Percentiles rank a stretch among this genome's conserved stretches.
phyloP scores from a whole-genome alignment of 257 asterid genomes.

The Solanum appendiculatum region DNA sequence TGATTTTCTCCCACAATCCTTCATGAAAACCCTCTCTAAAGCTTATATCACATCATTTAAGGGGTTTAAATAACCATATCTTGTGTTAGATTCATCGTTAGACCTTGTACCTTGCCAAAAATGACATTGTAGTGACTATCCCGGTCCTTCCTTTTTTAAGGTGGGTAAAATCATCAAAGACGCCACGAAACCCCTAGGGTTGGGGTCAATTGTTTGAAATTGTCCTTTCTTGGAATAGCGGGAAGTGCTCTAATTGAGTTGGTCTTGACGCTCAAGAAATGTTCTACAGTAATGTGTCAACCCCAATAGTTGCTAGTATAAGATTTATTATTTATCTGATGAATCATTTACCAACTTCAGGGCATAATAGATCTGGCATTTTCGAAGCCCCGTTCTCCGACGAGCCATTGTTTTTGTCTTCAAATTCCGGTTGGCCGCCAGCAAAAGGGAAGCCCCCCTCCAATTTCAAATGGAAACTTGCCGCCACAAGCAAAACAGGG shows the following conservation, averaged over 20 bases:
- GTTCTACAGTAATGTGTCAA: not conserved
- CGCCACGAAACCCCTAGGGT: not conserved
- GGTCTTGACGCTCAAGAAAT: not conserved
- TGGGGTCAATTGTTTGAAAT: not conserved
- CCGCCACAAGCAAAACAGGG: slow-evolving; percentile 43
- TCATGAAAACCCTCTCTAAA: not conserved
- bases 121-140: not conserved
- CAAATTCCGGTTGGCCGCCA: slow-evolving; percentile 67
- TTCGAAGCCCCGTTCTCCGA: slow-evolving; percentile 59
- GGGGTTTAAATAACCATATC: not conserved
- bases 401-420: slow-evolving; percentile 84
- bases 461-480: slow-evolving; percentile 39
- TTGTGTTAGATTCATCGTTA: not conserved
- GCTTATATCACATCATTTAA: not conserved
- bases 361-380: slow-evolving; percentile 80
- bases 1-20: not conserved
- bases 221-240: not conserved
- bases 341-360: slow-evolving; percentile 24
- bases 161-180: not conserved
- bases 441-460: slow-evolving; percentile 36
- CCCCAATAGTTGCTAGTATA: not conserved
- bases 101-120: not conserved
- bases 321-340: not conserved
- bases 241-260: not conserved
- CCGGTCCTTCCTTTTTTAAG: not conserved